phyloP scores from a whole-genome alignment of 2,329 filamentous ascomycete species.

The Botryotinia calthae region DNA sequence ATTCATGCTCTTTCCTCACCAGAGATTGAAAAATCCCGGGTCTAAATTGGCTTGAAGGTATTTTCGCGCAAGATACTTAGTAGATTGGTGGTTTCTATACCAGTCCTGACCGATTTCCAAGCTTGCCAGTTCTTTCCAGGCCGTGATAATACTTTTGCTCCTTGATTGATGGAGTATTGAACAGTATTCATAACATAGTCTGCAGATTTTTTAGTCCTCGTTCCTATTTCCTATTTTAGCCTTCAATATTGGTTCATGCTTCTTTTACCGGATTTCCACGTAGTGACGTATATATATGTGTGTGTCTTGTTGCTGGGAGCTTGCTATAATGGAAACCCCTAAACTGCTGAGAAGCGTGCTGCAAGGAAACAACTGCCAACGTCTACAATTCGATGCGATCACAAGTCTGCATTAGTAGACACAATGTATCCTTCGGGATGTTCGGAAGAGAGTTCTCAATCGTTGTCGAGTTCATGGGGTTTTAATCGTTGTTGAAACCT shows the following conservation, averaged over 20 bases:
- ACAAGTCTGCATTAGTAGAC: neutral
- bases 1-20: no score
- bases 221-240: no score
- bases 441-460: neutral
- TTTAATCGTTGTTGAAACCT: neutral
- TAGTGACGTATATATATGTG: neutral
- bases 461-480: neutral
- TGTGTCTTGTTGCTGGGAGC: neutral
- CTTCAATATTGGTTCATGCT: rapidly evolving
- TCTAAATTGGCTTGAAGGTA: neutral
- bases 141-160: neutral
- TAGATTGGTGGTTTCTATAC: neutral
- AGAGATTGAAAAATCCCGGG: no score
- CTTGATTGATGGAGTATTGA: neutral
- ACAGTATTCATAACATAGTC: neutral
- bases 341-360: no score
- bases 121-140: neutral
- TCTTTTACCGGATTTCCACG: neutral
- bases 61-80: neutral
- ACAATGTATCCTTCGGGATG: neutral
- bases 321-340: no score
- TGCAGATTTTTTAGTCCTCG: rapidly evolving
- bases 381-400: neutral
- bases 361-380: neutral
- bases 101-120: neutral